Conservation (phyloP, 2,329 filamentous ascomycete genomes). For the Neophaeococcomyces aloes region DNA sequence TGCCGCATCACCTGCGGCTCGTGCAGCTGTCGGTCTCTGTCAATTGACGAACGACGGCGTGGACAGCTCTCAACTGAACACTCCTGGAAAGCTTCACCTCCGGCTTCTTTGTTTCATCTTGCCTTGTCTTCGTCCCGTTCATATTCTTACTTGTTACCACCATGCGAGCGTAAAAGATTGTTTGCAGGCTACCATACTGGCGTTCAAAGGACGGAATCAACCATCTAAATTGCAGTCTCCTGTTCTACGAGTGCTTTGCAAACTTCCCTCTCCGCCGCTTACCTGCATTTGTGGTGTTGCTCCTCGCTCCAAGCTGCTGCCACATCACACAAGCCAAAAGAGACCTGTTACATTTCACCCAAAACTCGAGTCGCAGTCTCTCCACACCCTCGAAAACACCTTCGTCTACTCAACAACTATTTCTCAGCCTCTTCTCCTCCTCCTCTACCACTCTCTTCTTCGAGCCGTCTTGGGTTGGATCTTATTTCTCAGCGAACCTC, state of each 20-base stretch:
- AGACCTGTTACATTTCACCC: slow-evolving; percentile 16
- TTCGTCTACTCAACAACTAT: slow-evolving; percentile 1
- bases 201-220: no score
- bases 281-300: slow-evolving; percentile 4
- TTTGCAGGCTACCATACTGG: no score
- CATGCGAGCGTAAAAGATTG: no score
- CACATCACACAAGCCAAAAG: slow-evolving; percentile 19
- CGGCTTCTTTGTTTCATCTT: slow-evolving; percentile 20
- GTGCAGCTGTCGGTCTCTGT: no score
- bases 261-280: slow-evolving; percentile 9
- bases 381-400: neutral
- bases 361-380: slow-evolving; percentile 5
- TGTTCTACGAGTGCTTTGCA: slow-evolving; percentile 19
- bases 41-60: no score
- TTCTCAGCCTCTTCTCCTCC: neutral
- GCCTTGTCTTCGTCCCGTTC: slow-evolving; percentile 15
- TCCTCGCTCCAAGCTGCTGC: slow-evolving; percentile 4
- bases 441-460: no score
- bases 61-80: no score
- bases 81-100: no score
- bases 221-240: no score
- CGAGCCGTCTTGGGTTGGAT: slow-evolving; percentile 7
- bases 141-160: no score
- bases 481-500: neutral
- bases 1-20: no score